Evolutionary conservation across 345 rosid genomes (phyloP), one percentile per base, ranked within the genome.

Genomic region (Alliaria petiolata): DNA sequence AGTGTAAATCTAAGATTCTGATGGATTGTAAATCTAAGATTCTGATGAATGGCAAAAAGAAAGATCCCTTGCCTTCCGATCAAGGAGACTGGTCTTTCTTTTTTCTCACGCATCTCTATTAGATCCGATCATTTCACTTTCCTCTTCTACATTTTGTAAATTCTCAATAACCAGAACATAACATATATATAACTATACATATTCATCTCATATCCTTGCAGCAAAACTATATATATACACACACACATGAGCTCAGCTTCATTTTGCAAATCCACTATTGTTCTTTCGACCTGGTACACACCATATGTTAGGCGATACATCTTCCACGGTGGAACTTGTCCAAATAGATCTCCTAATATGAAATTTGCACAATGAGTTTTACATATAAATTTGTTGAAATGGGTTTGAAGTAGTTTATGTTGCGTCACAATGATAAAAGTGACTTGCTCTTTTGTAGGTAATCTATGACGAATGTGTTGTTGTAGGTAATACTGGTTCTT

Each of bases 51-150:
- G 25, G 36, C 47, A 30, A 74, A 74, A 68, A 59, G 61, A 61
- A 57, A 75, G 61, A 76, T 76, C 66, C 76, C 71, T 75, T 69
- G 76, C 75, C 79, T 69, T 76, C 61, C 39, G 79, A 76, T 26
- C 67, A 76, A 63, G 79, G 38, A 62, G 60, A 62, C 25, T 55
- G 26, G 11, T 30, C 60, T 63, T 69, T 44, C 70, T 54, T 76
- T 62, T 52, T 6, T 43, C 42, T 22, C 63, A 59, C 47, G 63
- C 63, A 67, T 59, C 72, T 59, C 40, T 30, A 47, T 11, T 17
- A 66, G 9, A 50, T 49, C 9, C 38, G 54, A 60, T 51, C 55
- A 66, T 66, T 42, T 61, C 50, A 17, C 33, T 52, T 60, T 61
- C 35, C 25, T 40, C 56, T 31, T 67, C 38, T 51, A 57, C 25